Evolutionary conservation across 2,329 filamentous ascomycete genomes (phyloP), one percentile per base, ranked within the genome.

Genomic region (Shiraia bambusicola): DNA sequence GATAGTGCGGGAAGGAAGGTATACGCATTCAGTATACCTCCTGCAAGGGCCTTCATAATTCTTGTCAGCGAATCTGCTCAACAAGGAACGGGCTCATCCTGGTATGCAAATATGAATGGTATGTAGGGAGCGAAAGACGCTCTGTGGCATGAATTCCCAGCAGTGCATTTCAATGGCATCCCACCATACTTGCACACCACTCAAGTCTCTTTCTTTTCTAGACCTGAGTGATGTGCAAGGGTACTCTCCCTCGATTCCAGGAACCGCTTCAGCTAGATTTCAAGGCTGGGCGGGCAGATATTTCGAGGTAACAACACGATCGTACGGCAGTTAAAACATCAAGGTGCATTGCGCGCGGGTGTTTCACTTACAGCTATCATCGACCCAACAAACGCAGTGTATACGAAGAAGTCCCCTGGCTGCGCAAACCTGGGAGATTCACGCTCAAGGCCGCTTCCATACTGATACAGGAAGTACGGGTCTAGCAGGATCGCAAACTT

Each of bases 401-500:
- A 95, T 72, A 84, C 84, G 49, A 93, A 76, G 57, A 93, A 80
- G 65, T 93, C 87, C 63, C 88, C 90, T 43, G 86, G 86, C 54
- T 80, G 77, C 29, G 76, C 72, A 66, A 95, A 92, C 45, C 87
- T 82, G 38, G 84, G 72, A 48, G 86, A 87, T 51, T 79, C 77
- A 29, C 71, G 78, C 74, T 95, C 91, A 35, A 95, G 74, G 52
- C 83, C 79, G 63, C 80, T 86, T 56, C 86, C 74, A 71, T 93
- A 94, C 50, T 80, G 84, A 73, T 85, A 95, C 52, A 93, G 66
- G 60, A 88, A 86, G 72, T 88, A 89, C 30, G 87, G 83, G 65
- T 91, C 86, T 63, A 89, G 73, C 40, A 90, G 61, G 53, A 90
- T 81, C 34, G 72, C 69, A 47, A 83, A 62, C 28, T 72, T 69